Percentiles rank a stretch among this genome's conserved stretches.
These are phyloP conservation scores for Alternaria longipes DNA, from an alignment of 2,329 filamentous ascomycete genomes.

Conservation along the genomic window DNA sequence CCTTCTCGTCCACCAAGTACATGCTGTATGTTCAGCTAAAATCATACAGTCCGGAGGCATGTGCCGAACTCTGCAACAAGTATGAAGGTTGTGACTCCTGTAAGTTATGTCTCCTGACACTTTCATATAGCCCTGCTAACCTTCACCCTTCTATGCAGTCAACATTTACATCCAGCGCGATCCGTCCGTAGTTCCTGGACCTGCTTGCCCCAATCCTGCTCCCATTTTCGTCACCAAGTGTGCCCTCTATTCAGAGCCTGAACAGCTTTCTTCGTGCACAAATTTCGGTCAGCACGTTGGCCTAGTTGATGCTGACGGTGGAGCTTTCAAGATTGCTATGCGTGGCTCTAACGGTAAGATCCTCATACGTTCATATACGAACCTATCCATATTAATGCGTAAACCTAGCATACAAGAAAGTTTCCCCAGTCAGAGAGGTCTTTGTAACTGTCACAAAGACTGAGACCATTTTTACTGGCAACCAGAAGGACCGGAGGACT, in stretches of 20 bases:
- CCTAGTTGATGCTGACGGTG: constrained; percentile 17
- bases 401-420: constrained; percentile 5
- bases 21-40: constrained; percentile 9
- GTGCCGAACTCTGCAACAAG: constrained; percentile 16
- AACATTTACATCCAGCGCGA: constrained; percentile 33
- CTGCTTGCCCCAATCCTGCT: constrained; percentile 27
- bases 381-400: not conserved
- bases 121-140: not conserved
- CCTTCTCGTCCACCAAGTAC: constrained; percentile 17
- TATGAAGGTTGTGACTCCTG: constrained; percentile 15
- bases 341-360: constrained; percentile 28
- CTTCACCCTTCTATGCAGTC: constrained; percentile 11
- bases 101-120: not conserved
- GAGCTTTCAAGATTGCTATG: constrained; percentile 20
- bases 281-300: constrained; percentile 22
- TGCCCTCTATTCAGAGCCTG: constrained; percentile 19
- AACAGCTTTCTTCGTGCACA: constrained; percentile 6
- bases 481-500: not conserved
- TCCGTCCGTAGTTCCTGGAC: constrained; percentile 17
- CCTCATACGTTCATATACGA: not conserved
- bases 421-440: not conserved
- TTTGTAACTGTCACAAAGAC: not conserved
- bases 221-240: constrained; percentile 22
- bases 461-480: not conserved
- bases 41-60: constrained; percentile 12